Percentiles rank a stretch among this genome's conserved stretches.
phyloP scores from a whole-genome alignment of 2,329 filamentous ascomycete species.

The Phaeosphaeriaceae sp. region DNA sequence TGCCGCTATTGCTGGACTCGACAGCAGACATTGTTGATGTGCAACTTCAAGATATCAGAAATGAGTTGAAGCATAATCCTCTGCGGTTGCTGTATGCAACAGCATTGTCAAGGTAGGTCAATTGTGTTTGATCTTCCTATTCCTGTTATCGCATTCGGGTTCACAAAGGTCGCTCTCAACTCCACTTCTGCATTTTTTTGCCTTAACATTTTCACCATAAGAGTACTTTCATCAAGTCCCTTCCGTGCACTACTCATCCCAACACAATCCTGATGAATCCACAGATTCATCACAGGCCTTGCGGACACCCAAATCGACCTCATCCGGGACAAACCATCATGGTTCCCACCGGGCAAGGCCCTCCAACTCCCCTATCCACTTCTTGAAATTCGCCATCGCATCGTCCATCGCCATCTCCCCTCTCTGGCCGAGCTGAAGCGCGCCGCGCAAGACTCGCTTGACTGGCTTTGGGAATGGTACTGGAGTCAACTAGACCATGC shows the following conservation, averaged over 20 bases:
- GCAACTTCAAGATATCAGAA: constrained; percentile 66
- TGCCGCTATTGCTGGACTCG: constrained; percentile 81
- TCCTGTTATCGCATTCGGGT: background rate
- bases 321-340: constrained; percentile 35
- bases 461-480: constrained; percentile 90
- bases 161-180: background rate
- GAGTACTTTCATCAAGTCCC: background rate
- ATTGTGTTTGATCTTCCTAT: background rate
- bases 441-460: constrained; percentile 72
- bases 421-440: constrained; percentile 74
- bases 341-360: constrained; percentile 29
- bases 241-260: background rate
- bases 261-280: constrained; percentile 1
- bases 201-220: background rate
- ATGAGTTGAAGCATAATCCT: constrained; percentile 62
- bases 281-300: constrained; percentile 79
- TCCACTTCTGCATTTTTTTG: background rate
- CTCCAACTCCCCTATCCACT: constrained; percentile 67
- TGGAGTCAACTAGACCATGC: constrained; percentile 66
- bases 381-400: constrained; percentile 88
- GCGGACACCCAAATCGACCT: constrained; percentile 66
- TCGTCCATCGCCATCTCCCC: constrained; percentile 87
- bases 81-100: constrained; percentile 74
- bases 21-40: constrained; percentile 77
- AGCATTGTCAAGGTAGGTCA: constrained; percentile 71